Conservation (phyloP, 768 basidiomycete species). For the Suillus placidus region DNA sequence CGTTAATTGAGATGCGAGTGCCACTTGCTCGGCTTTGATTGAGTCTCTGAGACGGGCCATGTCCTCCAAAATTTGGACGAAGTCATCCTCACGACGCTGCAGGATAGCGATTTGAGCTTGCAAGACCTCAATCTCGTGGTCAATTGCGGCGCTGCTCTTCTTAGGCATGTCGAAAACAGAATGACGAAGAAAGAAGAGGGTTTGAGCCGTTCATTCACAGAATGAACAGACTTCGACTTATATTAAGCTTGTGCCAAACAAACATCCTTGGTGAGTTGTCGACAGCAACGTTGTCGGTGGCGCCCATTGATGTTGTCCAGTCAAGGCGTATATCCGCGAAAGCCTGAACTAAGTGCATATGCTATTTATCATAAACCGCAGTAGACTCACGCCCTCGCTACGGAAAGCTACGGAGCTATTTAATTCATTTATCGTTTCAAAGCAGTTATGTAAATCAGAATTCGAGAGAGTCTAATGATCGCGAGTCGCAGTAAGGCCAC, state of each 20-base stretch:
- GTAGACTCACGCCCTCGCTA: background rate
- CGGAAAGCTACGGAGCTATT: background rate
- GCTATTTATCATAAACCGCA: background rate
- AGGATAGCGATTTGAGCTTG: slow-evolving; percentile 41
- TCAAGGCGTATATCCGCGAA: background rate
- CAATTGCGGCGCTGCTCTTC: slow-evolving; percentile 33
- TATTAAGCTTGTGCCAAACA: background rate
- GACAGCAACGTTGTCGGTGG: background rate
- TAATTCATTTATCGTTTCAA: background rate
- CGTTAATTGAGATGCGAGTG: slow-evolving; percentile 31
- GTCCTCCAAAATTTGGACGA: slow-evolving; percentile 43
- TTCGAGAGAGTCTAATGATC: background rate
- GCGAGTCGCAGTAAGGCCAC: too few relatives aligned
- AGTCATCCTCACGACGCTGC: slow-evolving; percentile 41
- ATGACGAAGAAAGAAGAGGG: background rate
- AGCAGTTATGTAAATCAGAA: background rate
- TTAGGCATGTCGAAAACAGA: slow-evolving; percentile 24
- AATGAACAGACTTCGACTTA: background rate
- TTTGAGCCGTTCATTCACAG: background rate
- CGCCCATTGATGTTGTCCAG: background rate
- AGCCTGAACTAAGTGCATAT: background rate
- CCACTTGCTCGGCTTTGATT: slow-evolving; percentile 36
- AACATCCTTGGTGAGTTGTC: slow-evolving; percentile 1
- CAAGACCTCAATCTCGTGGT: slow-evolving; percentile 41
- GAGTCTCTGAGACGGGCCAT: slow-evolving; percentile 42